phyloP scores from a whole-genome alignment of 768 basidiomycete species.

The Paxillus ammoniavirescens region DNA sequence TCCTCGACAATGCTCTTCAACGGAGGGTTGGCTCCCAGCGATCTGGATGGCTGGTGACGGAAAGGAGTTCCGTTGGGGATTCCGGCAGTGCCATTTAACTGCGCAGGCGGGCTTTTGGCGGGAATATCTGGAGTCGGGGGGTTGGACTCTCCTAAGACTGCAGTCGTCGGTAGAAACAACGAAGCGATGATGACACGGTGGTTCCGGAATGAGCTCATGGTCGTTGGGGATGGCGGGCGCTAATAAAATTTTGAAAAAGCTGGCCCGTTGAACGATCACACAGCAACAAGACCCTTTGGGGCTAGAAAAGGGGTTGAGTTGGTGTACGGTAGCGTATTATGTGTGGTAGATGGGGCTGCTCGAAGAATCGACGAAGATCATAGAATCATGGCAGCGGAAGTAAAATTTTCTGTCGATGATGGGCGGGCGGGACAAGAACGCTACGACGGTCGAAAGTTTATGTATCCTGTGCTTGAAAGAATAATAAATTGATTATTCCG shows the following conservation, averaged over 20 bases:
- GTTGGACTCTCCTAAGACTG: constrained; percentile 54
- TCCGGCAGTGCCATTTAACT: not conserved
- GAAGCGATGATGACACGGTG: constrained; percentile 79
- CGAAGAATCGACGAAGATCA: not conserved
- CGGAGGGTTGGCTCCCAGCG: constrained; percentile 29
- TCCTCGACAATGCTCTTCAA: constrained; percentile 79
- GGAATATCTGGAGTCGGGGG: constrained; percentile 48
- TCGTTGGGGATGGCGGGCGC: constrained; percentile 19
- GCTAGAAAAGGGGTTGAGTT: not conserved
- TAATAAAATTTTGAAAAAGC: not conserved
- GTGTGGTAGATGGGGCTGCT: not conserved
- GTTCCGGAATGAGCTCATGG: constrained; percentile 65
- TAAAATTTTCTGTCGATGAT: not conserved
- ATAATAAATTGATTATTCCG: too few relatives aligned
- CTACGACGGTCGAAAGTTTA: not conserved
- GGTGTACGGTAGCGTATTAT: not conserved
- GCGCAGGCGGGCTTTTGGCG: constrained; percentile 16
- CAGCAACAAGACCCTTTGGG: not conserved
- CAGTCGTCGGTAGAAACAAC: constrained; percentile 80
- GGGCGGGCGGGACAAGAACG: too few relatives aligned
- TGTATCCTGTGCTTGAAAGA: too few relatives aligned
- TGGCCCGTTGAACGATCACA: too few relatives aligned
- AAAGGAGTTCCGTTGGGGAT: constrained; percentile 7
- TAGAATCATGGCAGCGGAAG: not conserved
- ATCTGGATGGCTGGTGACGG: constrained; percentile 19